These are phyloP conservation scores for Citrus mangshanensis DNA, from an alignment of 345 rosid genomes.

Conservation along the genomic window DNA sequence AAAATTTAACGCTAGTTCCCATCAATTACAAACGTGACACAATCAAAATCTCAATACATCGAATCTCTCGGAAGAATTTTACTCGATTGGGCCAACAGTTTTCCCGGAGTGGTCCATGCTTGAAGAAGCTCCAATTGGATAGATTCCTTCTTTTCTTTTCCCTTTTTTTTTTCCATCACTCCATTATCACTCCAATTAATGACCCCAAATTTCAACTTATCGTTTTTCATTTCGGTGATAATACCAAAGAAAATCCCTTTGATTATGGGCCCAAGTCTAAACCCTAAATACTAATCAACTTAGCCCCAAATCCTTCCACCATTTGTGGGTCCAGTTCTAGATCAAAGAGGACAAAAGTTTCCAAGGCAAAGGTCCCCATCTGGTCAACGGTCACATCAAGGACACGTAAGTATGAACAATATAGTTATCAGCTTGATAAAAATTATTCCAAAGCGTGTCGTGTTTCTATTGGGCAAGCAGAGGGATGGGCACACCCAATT, in stretches of 20 bases:
- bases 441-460: not conserved
- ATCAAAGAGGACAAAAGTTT: conserved; percentile 13
- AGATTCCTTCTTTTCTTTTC: no score
- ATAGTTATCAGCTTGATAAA: not conserved
- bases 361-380: conserved; percentile 21
- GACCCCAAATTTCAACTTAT: not conserved
- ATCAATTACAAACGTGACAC: not conserved
- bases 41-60: not conserved
- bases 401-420: conserved; percentile 25
- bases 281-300: not conserved
- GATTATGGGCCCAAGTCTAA: not conserved
- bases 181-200: not conserved
- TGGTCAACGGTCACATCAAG: conserved; percentile 54
- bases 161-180: no score
- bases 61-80: not conserved
- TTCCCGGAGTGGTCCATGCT: conserved; percentile 5
- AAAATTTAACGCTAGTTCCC: not conserved
- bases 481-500: not conserved
- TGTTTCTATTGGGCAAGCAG: not conserved
- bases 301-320: not conserved
- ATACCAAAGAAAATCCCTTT: not conserved
- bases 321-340: conserved; percentile 23
- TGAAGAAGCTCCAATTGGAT: not conserved
- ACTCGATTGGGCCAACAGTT: not conserved
- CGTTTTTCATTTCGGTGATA: not conserved